Evolutionary conservation across 176 grass and related monocot species (phyloP).

Genomic region (Musa beccarii): DNA sequence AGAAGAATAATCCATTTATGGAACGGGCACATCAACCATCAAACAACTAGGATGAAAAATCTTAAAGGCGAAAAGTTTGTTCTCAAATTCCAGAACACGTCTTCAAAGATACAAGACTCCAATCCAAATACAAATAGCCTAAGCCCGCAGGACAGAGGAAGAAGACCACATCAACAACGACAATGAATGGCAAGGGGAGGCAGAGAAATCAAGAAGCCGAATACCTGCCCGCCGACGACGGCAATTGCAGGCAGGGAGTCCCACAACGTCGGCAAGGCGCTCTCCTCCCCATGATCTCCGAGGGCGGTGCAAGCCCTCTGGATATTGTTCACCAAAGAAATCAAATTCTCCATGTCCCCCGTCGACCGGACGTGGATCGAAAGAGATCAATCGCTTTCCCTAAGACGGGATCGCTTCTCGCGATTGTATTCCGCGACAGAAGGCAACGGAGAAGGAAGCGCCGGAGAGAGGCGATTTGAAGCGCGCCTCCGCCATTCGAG

Average conservation of each 20-base stretch:
- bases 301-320: slow-evolving; percentile 24
- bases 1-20: not conserved
- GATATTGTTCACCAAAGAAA: slow-evolving; percentile 18
- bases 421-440: not conserved
- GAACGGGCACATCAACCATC: not conserved
- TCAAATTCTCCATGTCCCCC: slow-evolving; percentile 16
- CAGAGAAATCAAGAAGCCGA: not conserved
- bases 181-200: not conserved
- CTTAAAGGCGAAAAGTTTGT: not conserved
- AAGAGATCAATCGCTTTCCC: not conserved
- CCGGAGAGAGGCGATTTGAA: not conserved
- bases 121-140: not conserved
- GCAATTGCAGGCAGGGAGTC: slow-evolving; percentile 17
- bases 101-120: not conserved
- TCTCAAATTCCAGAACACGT: not conserved
- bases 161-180: not conserved
- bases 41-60: not conserved
- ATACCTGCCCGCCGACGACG: slow-evolving; percentile 15
- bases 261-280: slow-evolving; percentile 19
- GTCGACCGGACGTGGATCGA: not conserved
- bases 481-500: not conserved
- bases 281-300: slow-evolving; percentile 21
- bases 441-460: not conserved
- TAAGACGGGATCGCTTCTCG: not conserved
- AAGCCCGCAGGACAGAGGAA: not conserved